Base-by-base conservation (phyloP, 345 rosid species). In the Anacardium occidentale region DNA sequence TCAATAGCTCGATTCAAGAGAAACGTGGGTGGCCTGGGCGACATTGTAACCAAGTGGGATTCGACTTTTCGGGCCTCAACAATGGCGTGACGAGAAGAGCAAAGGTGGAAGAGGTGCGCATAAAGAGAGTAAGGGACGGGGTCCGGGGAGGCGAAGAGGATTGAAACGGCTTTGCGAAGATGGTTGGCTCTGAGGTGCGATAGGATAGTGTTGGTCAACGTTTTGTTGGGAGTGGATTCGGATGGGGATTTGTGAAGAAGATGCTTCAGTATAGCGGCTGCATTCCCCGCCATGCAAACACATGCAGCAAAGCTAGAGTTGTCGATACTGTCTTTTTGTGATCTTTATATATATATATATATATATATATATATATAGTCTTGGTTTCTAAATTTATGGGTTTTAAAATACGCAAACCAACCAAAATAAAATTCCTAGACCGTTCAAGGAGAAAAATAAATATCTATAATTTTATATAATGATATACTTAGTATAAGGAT, bases 51-150 rank as follows among this genome's bases (percentile, higher is more conserved):
- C 56, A 94, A 70, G 69, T 88, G 97, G 42, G 87, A 94, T 72
- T 85, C 90, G 58, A 94, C 81, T 76, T 91, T 91, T 26, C 91
- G 94, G 44, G 90, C 88, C 77, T 91, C 91, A 2, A 91, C 81
- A 52, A 89, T 48, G 51, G 89, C 86, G 10, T 50, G 77, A 42
- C 40, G 64, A 13, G 78, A 76, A 11, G 91, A 78, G 69, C 98
- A 94, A 12, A 81, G 81, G 26, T 74, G 74, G 78, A 94, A 72
- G 65, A 94, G 98, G 40, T 68, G 81, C 50, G 88, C 87, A 74
- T 90, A 91, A 29, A 94, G 82, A 62, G 86, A 74, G 59, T 67
- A 66, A 5, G 87, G 34, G 72, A 86, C 83, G 26, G 93, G 82
- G 4, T 71, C 78, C 18, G 86, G 86, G 67, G 90, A 85, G 7